Base-by-base conservation (phyloP, 768 basidiomycete species). In the Exsudoporus frostii region DNA sequence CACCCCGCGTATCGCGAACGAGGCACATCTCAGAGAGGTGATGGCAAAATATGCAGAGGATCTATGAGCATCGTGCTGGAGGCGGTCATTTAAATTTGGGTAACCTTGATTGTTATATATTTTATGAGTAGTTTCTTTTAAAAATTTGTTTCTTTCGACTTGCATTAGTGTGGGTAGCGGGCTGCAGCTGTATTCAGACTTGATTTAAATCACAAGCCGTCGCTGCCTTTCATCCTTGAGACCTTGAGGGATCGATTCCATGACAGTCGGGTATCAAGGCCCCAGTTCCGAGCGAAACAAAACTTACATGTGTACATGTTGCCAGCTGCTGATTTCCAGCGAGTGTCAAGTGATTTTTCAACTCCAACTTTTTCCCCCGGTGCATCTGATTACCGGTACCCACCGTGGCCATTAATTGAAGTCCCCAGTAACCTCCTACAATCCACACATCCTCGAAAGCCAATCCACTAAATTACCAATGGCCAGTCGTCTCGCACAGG, bases 401-500 rank as follows among this genome's bases (percentile, higher is more conserved):
- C 29, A 11, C 29, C 10, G n/a, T 19, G 38, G 20, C 11, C 37
- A n/a, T n/a, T n/a, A n/a, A n/a, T n/a, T n/a, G n/a, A 38, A 22
- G 11, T 14, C 19, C 30, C 32, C n/a, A 24, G 22, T 4, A 40
- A 41, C 25, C 13, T 19, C 20, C 13, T 7, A 17, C 17, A 7
- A 7, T 17, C 17, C 19, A 10, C 25, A 38, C 45, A 24, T n/a
- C 30, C 24, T 37, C 9, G 19, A 52, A 9, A 33, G 27, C 30
- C 19, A 22, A 42, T 34, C 20, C 19, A 45, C 32, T 30, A 25
- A 6, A n/a, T n/a, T 32, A 1, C 14, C 57, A 20, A 84, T 84
- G 80, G 70, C 83, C 33, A 69, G 68, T 62, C 81, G 84, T 64
- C 80, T 90, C 39, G 68, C 81, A 42, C 88, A 90, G 71, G 79